Conservation (phyloP, 2,329 filamentous ascomycete genomes). For the Fusarium piperis region DNA sequence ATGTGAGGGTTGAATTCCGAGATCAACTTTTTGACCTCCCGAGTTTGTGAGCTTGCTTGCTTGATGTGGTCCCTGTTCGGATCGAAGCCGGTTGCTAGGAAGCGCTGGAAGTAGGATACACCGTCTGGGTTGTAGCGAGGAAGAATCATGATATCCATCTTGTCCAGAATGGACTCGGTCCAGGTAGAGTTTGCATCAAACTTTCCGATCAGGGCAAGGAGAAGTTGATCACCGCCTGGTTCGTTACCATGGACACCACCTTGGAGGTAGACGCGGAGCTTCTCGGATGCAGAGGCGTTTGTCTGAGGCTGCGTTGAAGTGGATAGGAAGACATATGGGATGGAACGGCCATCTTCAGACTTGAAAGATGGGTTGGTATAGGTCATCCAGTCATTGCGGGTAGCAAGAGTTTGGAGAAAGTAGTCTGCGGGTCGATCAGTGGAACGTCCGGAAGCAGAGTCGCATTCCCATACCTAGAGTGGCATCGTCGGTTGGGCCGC, state of each 20-base stretch:
- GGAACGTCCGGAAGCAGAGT: fast-evolving
- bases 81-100: slow-evolving; percentile 40
- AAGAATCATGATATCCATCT: slow-evolving; percentile 43
- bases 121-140: slow-evolving; percentile 45
- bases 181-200: slow-evolving; percentile 41
- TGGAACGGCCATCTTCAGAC: slow-evolving; percentile 36
- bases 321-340: slow-evolving; percentile 34
- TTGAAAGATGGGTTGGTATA: slow-evolving; percentile 35
- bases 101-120: slow-evolving; percentile 42
- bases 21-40: slow-evolving; percentile 40
- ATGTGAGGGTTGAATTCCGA: slow-evolving; percentile 39
- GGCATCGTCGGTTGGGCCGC: slow-evolving; percentile 39
- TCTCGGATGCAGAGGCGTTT: slow-evolving; percentile 28
- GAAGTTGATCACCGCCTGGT: slow-evolving; percentile 40
- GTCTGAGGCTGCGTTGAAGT: slow-evolving; percentile 13
- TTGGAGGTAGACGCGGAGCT: slow-evolving; percentile 42
- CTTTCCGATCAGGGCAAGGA: slow-evolving; percentile 41
- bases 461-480: slow-evolving; percentile 8
- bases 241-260: slow-evolving; percentile 45
- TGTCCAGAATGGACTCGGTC: slow-evolving; percentile 38
- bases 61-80: slow-evolving; percentile 44
- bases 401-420: slow-evolving; percentile 34
- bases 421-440: slow-evolving; percentile 26
- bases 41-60: slow-evolving; percentile 37
- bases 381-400: slow-evolving; percentile 36